Percentiles rank a stretch among this genome's conserved stretches.
Conservation (phyloP, 2,329 filamentous ascomycete species). For the Gaeumannomyces sp. region DNA sequence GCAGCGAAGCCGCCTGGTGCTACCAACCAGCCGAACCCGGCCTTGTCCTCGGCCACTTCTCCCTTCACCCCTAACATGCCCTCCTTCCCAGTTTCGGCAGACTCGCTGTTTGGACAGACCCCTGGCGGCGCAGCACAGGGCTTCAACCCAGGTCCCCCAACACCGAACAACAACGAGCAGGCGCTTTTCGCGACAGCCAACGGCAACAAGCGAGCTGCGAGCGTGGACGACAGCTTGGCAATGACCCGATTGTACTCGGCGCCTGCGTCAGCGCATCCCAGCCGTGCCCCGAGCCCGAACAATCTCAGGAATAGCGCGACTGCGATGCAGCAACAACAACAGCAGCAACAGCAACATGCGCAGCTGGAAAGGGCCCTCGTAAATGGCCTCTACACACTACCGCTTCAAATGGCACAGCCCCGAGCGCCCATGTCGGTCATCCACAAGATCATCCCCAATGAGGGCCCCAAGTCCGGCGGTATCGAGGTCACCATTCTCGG, state of each 20-base stretch:
- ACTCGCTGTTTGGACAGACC: conserved; percentile 38
- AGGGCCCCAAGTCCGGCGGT: conserved; percentile 76
- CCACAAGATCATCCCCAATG: conserved; percentile 74
- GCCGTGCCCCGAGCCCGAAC: conserved; percentile 70
- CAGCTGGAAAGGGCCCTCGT: conserved; percentile 43
- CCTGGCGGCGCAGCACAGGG: conserved; percentile 29
- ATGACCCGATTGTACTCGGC: conserved; percentile 64
- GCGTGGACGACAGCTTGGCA: conserved; percentile 54
- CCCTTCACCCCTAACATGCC: conserved; percentile 45
- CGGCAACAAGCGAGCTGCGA: conserved; percentile 43
- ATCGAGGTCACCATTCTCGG: conserved; percentile 84
- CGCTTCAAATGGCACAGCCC: conserved; percentile 43
- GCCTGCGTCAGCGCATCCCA: conserved; percentile 65
- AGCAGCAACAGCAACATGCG: conserved; percentile 27
- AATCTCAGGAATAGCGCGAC: conserved; percentile 40
- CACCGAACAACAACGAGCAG: conserved; percentile 60
- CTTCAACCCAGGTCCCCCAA: conserved; percentile 55
- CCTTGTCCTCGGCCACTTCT: conserved; percentile 37
- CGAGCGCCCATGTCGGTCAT: conserved; percentile 54
- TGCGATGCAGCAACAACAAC: conserved; percentile 34
- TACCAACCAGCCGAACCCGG: conserved; percentile 18
- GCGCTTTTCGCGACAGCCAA: conserved; percentile 49
- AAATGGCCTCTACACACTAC: conserved; percentile 43
- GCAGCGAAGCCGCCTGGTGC: conserved; percentile 24
- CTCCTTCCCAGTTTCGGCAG: conserved; percentile 34